Percentiles rank a stretch among this genome's conserved stretches.
Conservation (phyloP, 1,284 basidiomycete species). For the Cryptococcus sp. region DNA sequence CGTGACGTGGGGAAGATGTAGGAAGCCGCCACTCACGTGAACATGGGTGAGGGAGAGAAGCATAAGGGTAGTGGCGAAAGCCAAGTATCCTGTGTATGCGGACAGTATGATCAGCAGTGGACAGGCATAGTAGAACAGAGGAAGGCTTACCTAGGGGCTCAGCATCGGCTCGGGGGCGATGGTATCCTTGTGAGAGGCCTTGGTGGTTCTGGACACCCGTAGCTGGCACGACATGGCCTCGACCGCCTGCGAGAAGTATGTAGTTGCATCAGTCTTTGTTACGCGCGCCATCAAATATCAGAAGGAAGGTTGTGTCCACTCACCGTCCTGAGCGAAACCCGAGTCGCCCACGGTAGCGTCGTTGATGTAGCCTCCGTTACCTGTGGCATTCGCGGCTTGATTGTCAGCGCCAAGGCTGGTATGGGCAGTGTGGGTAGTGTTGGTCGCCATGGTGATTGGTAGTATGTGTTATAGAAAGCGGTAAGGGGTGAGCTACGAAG, state of each 20-base stretch:
- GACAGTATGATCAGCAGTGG: not conserved
- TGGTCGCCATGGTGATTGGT: not conserved
- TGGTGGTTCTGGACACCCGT: not conserved
- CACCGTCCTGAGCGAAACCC: not conserved
- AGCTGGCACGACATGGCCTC: not conserved
- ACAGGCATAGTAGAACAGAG: no score
- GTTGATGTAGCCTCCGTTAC: not conserved
- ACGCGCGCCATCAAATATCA: no score
- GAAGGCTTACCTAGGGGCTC: conserved; percentile 10
- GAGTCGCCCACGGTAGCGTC: conserved; percentile 1
- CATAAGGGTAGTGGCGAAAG: not conserved
- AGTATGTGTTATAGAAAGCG: not conserved
- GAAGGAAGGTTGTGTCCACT: not conserved
- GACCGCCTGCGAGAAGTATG: not conserved
- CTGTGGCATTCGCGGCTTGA: not conserved
- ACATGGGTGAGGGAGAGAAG: no score
- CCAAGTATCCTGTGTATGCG: not conserved
- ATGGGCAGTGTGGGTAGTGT: conserved; percentile 4
- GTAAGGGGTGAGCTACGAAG: not conserved
- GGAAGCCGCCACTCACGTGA: no score
- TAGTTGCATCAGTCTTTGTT: no score
- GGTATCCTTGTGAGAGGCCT: conserved; percentile 3
- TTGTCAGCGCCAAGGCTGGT: not conserved
- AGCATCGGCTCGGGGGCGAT: conserved; percentile 6
- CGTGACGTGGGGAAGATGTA: no score